phyloP scores from a whole-genome alignment of 495 filamentous ascomycete genomes.

The Neurospora tetrasperma region DNA sequence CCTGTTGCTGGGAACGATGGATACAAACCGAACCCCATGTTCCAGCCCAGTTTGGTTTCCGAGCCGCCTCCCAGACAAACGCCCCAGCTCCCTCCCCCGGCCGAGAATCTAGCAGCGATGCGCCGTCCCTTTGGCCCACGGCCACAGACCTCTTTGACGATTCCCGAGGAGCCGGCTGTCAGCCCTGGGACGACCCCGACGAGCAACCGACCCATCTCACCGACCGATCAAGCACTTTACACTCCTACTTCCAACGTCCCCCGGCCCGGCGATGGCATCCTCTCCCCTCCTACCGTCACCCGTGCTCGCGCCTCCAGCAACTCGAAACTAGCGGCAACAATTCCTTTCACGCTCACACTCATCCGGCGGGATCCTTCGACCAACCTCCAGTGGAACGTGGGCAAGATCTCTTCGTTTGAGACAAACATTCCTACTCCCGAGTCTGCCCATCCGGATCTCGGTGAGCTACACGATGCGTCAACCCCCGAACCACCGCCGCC shows the following conservation, averaged over 20 bases:
- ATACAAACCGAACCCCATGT: conserved; percentile 19
- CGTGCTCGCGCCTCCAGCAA: conserved; percentile 7
- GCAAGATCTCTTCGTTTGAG: conserved; percentile 48
- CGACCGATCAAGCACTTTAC: neutral
- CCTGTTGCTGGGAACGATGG: neutral
- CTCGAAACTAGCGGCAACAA: conserved; percentile 9
- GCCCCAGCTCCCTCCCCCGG: neutral
- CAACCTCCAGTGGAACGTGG: conserved; percentile 83
- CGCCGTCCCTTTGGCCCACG: conserved; percentile 5
- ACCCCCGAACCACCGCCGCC: conserved; percentile 30
- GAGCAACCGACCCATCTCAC: conserved; percentile 7
- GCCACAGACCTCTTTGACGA: neutral
- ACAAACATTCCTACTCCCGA: conserved; percentile 28
- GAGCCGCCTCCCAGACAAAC: neutral
- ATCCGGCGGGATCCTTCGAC: conserved; percentile 79
- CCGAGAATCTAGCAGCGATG: neutral
- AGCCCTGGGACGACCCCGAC: neutral
- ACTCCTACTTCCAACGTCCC: neutral
- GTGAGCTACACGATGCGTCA: conserved; percentile 32
- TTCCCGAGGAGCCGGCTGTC: neutral
- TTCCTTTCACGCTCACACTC: conserved; percentile 59
- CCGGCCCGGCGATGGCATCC: neutral
- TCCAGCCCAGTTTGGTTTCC: neutral
- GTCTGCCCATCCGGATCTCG: conserved; percentile 15
- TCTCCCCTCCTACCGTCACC: conserved; percentile 11